Base-by-base conservation (phyloP, 768 basidiomycete species). In the Cyclocybe aegerita region DNA sequence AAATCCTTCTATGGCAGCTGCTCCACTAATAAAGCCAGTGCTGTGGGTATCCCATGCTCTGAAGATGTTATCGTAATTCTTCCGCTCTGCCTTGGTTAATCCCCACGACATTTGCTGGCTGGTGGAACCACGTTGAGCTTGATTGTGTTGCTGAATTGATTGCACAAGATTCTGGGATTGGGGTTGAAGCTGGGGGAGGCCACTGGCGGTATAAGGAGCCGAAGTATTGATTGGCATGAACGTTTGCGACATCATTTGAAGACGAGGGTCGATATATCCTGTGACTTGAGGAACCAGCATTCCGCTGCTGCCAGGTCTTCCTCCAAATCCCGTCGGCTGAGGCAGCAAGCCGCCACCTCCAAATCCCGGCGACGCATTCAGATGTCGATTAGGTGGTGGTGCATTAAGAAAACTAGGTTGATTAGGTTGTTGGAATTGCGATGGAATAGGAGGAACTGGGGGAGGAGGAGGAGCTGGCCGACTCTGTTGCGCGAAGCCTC, bases 51-150 rank as follows among this genome's bases (percentile, higher is more conserved):
- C 96, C 97, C 97, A 99, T n/a, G 91, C 88, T 52, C 96, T 78
- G 73, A 99, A 99, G 61, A 98, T 95, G 61, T 88, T 81, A 65
- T 98, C 92, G 60, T 98, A 99, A 56, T 87, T 88, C 75, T 97
- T 96, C 79, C 95, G 95, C 75, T 99, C 97, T 4, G 82, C 79
- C 67, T 90, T 89, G 4, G 83, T 83, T 46, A 98, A 71, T 0
- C 85, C 81, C 97, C 97, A 99, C 0, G 92, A 83, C 35, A 97
- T 76, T 60, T 81, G 83, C 29, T 85, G 85, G 11, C 81, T 72
- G 0, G 80, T 64, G 2, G 82, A 78, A 11, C 88, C 88, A 5
- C 85, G 77, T 23, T 83, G 81, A 12, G 81, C 73, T 65, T 92
- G 84, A 60, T 93, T 91, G 53, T 92, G 83, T 63, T 93, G 88